Base-by-base conservation (phyloP, 805 yeast genomes). In the Candida namnaoensis region DNA sequence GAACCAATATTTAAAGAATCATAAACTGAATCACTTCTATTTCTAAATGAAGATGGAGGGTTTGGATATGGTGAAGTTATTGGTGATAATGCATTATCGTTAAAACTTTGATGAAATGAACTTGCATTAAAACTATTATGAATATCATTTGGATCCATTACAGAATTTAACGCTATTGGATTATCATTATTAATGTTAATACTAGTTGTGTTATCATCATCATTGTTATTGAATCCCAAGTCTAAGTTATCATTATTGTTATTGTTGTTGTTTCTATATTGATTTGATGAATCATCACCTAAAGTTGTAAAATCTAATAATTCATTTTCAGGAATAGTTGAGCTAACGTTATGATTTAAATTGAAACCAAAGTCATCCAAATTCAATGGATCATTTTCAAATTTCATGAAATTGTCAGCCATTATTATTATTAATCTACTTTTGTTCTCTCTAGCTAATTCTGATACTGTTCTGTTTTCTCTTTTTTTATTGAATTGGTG, bases 241-340 rank as follows among this genome's bases (percentile, higher is more conserved):
- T 19, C 19, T 19, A 19, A 2, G 19, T 19, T 32, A 24, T 12
- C 24, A 9, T 32, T 24, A 3, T n/a, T 23, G 40, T 38, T 24
- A 14, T 30, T 11, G 14, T 19, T 37, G 14, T 4, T 30, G 7
- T 19, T 15, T 33, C 14, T 32, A 7, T 27, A 9, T 27, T 7
- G 11, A 11, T 27, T 27, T 7, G 11, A 27, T 27, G 30, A 11
- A 27, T 27, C 30, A 11, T 27, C 30, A 9, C n/a, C 25, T 19
- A 26, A 37, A 8, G 24, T 36, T 27, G 35, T 12, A 12, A 52
- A 51, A 38, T 57, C 56, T 23, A 56, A 38, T 12, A 56, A 46
- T 36, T 57, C 58, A 35, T 54, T 47, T 46, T 55, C 60, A 4
- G 59, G 60, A 14, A 56, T 56, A 1, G 59, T 47, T 2, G 58